Conservation (phyloP, 2,329 filamentous ascomycete genomes). For the Fusarium solani-melongenae region DNA sequence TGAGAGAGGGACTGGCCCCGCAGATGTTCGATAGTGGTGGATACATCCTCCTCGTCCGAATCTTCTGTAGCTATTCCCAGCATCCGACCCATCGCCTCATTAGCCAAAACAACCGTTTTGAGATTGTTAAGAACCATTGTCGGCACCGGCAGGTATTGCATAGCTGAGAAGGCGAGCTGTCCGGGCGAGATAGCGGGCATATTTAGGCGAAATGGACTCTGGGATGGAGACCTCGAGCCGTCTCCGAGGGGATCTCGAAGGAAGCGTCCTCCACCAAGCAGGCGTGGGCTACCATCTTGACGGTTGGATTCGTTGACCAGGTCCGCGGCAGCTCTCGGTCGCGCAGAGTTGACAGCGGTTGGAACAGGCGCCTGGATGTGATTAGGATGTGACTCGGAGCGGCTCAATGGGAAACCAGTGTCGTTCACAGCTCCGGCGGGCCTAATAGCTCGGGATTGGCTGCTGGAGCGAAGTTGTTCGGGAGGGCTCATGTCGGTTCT, state of each 20-base stretch:
- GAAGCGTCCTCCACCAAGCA: constrained; percentile 47
- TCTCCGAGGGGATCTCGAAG: constrained; percentile 46
- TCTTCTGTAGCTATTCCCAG: constrained; percentile 66
- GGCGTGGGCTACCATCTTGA: constrained; percentile 41
- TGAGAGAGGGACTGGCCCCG: constrained; percentile 75
- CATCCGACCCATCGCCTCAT: constrained; percentile 79
- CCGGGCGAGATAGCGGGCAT: constrained; percentile 62
- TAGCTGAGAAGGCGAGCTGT: constrained; percentile 72
- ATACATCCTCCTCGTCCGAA: constrained; percentile 53
- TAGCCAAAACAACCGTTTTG: constrained; percentile 79
- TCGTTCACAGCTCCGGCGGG: constrained; percentile 38
- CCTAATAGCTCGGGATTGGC: constrained; percentile 44
- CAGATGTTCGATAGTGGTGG: constrained; percentile 67
- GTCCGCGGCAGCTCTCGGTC: constrained; percentile 33
- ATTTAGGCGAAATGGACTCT: constrained; percentile 52
- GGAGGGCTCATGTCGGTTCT: constrained; percentile 48
- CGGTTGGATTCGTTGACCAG: constrained; percentile 24
- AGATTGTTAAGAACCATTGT: constrained; percentile 73
- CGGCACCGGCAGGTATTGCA: constrained; percentile 81
- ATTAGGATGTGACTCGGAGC: constrained; percentile 22
- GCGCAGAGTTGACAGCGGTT: constrained; percentile 17
- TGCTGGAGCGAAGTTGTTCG: constrained; percentile 45
- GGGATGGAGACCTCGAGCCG: constrained; percentile 49
- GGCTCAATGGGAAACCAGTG: constrained; percentile 29
- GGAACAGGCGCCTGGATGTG: constrained; percentile 29